Evolutionary conservation across 129 eudicot genomes (phyloP).

Genomic region (Flaveria trinervia): DNA sequence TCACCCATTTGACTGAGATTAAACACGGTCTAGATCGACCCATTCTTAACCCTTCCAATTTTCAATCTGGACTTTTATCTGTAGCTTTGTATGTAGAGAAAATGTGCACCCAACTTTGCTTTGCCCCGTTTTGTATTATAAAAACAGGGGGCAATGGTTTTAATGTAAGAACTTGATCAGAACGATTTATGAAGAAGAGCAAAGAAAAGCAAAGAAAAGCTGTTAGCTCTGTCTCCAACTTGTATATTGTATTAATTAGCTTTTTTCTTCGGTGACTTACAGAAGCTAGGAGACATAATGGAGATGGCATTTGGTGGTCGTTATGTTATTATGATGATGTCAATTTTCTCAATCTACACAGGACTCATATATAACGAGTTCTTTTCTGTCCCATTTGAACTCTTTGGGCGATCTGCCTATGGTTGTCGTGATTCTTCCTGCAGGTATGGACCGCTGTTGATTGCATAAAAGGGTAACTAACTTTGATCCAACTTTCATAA

Average conservation of each 20-base stretch:
- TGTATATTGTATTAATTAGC: neutral
- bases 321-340: slow-evolving; percentile 83
- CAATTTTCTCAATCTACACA: slow-evolving; percentile 87
- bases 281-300: slow-evolving; percentile 97
- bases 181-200: neutral
- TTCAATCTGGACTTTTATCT: neutral
- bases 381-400: slow-evolving; percentile 87
- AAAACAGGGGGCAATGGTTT: neutral
- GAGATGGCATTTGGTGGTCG: slow-evolving; percentile 98
- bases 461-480: neutral
- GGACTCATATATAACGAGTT: slow-evolving; percentile 87
- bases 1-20: neutral
- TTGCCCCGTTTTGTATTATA: no score
- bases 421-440: slow-evolving; percentile 75
- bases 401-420: slow-evolving; percentile 86
- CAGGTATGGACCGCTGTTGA: slow-evolving; percentile 40
- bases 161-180: neutral
- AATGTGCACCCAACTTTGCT: neutral
- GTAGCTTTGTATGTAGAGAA: neutral
- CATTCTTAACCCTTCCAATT: neutral
- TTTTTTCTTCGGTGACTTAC: slow-evolving; percentile 36
- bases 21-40: neutral
- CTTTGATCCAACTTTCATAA: neutral
- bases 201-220: neutral
- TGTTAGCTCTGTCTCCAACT: neutral